These are phyloP conservation scores for Rhypophila decipiens DNA, from an alignment of 495 filamentous ascomycete species.

Conservation along the genomic window DNA sequence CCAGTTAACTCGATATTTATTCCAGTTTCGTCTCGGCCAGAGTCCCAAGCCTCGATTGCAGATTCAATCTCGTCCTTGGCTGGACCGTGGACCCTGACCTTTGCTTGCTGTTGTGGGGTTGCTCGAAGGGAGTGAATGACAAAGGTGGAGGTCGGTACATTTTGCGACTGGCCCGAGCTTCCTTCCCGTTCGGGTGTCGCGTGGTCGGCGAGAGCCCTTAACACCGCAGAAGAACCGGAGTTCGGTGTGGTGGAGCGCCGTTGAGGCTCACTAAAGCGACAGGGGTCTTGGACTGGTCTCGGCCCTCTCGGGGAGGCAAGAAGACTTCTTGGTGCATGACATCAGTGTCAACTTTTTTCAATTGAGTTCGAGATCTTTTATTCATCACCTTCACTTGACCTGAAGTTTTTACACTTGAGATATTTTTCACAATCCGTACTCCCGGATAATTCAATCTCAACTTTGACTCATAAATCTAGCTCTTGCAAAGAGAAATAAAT, in stretches of 20 bases:
- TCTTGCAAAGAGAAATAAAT: background rate
- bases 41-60: no score
- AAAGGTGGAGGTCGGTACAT: slow-evolving; percentile 4
- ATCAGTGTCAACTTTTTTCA: slow-evolving; percentile 7
- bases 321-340: slow-evolving; percentile 4
- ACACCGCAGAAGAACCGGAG: slow-evolving; percentile 1
- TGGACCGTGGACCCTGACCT: no score
- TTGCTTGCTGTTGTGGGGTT: no score
- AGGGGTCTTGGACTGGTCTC: background rate
- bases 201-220: no score
- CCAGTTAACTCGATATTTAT: no score
- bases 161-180: slow-evolving; percentile 27
- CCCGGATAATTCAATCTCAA: background rate
- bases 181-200: slow-evolving; percentile 1
- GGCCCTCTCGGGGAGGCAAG: background rate
- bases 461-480: background rate
- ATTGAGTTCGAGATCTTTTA: background rate
- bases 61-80: no score
- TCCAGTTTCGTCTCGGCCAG: no score
- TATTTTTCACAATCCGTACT: background rate
- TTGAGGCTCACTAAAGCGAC: background rate
- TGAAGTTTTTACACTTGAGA: background rate
- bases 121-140: no score
- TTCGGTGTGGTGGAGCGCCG: background rate
- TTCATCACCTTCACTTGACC: no score